Base-by-base conservation (phyloP, 768 basidiomycete genomes). In the Boletus reticulatus region DNA sequence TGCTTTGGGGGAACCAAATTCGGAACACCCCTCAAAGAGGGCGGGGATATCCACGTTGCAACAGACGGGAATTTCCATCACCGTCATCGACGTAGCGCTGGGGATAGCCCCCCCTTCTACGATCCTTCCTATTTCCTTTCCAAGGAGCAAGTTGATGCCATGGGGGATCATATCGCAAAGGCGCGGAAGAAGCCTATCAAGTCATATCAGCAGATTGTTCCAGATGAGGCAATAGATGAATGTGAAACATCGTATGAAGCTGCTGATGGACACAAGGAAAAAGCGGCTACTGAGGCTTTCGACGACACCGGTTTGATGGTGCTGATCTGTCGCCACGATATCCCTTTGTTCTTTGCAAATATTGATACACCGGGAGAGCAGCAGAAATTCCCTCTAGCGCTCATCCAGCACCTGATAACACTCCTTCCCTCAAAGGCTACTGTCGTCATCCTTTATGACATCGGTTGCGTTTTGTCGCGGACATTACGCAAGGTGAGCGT, bases 221-320 rank as follows among this genome's bases (percentile, higher is more conserved):
- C 74, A 1, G 63, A 76, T 29, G 63, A 63, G 5, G 73, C 72
- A 0, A 45, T 78, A 2, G 70, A 78, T 29, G 60, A 63, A 3
- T 78, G 77, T 24, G 44, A 77, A 49, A n/a, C 55, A 3, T 65
- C 69, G 4, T 53, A 57, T 6, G 29, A 57, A 24, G 57, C 39
- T 44, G 24, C 24, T 24, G 24, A 24, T 24, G 24, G 24, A 24
- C 24, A 59, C 37, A 56, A 59, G 17, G 36, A 59, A 12, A 59
- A 59, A 17, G 22, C 68, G 0, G 52, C 52, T 7, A 62, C 58
- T 14, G 60, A 65, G 8, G 53, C 52, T n/a, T 75, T 72, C 48
- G 68, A 76, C 41, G 67, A 73, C 37, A 65, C 59, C 3, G 73
- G 76, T 0, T 48, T 75, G 32, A 77, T 78, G 71, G 71, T 69